Evolutionary conservation across 2,329 filamentous ascomycete genomes (phyloP).

Genomic region (Alternaria postmessia): DNA sequence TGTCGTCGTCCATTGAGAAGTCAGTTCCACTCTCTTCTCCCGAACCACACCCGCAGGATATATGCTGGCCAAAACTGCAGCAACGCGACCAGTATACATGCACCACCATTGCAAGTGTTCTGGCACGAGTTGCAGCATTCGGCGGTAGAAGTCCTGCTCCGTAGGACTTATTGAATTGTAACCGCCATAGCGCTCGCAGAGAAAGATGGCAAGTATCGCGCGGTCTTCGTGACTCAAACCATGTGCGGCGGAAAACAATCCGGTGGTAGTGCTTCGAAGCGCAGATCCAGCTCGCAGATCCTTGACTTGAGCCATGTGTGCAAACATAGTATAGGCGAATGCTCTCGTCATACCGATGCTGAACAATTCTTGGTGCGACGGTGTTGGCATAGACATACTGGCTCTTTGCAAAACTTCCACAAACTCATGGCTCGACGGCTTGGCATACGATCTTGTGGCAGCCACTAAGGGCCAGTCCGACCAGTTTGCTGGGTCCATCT

Average conservation of each 20-base stretch:
- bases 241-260: slow-evolving; percentile 72
- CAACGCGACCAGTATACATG: slow-evolving; percentile 68
- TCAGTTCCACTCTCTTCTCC: slow-evolving; percentile 46
- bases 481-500: slow-evolving; percentile 66
- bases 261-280: slow-evolving; percentile 75
- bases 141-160: slow-evolving; percentile 63
- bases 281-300: slow-evolving; percentile 67
- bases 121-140: slow-evolving; percentile 63
- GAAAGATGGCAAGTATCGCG: slow-evolving; percentile 73
- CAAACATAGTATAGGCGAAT: slow-evolving; percentile 67
- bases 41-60: slow-evolving; percentile 67
- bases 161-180: slow-evolving; percentile 62
- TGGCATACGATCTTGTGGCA: slow-evolving; percentile 64
- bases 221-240: slow-evolving; percentile 77
- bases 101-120: slow-evolving; percentile 70
- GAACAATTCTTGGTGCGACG: slow-evolving; percentile 48
- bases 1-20: slow-evolving; percentile 32
- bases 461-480: slow-evolving; percentile 72
- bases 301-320: slow-evolving; percentile 54
- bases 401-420: slow-evolving; percentile 62
- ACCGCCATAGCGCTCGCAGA: slow-evolving; percentile 78
- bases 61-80: slow-evolving; percentile 64
- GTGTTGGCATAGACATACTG: slow-evolving; percentile 20
- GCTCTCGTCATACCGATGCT: slow-evolving; percentile 60
- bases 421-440: slow-evolving; percentile 58